Evolutionary conservation across 768 basidiomycete genomes (phyloP).

Genomic region (Suillus decipiens): DNA sequence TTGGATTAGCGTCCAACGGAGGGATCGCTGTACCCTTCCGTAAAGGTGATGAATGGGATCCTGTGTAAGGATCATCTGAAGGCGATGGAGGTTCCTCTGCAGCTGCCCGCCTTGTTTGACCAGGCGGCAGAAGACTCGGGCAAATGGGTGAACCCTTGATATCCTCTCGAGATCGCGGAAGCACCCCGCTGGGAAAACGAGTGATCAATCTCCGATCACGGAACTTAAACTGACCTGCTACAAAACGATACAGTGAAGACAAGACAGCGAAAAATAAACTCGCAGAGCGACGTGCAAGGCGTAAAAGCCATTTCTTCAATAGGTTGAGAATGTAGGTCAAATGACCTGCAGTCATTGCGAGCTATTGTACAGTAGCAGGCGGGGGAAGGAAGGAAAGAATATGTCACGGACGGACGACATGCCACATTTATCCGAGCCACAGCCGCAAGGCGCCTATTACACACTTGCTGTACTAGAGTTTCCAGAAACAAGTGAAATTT

Average conservation of each 20-base stretch:
- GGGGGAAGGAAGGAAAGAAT: not conserved
- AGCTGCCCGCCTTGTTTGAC: not conserved
- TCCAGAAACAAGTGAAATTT: not conserved
- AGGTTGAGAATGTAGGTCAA: not conserved
- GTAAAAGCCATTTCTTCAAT: slow-evolving; percentile 7
- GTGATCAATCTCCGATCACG: not conserved
- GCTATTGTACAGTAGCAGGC: not conserved
- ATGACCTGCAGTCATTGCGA: not conserved
- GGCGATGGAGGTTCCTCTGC: slow-evolving; percentile 4
- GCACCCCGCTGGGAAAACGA: not conserved
- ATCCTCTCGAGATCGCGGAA: not conserved
- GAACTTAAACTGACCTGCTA: not conserved
- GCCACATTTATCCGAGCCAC: not conserved
- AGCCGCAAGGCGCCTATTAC: not conserved
- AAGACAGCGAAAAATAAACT: not conserved
- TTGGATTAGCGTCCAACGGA: not conserved
- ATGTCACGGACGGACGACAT: not conserved
- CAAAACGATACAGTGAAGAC: not conserved
- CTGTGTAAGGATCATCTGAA: slow-evolving; percentile 9
- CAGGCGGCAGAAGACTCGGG: slow-evolving; percentile 2
- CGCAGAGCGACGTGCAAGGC: slow-evolving; percentile 6
- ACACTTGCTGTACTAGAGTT: not conserved
- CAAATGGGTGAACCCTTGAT: not conserved
- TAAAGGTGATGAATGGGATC: not conserved
- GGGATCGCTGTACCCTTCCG: slow-evolving; percentile 2